These are phyloP conservation scores for Lentinula boryana DNA, from an alignment of 768 basidiomycete species.

Conservation along the genomic window DNA sequence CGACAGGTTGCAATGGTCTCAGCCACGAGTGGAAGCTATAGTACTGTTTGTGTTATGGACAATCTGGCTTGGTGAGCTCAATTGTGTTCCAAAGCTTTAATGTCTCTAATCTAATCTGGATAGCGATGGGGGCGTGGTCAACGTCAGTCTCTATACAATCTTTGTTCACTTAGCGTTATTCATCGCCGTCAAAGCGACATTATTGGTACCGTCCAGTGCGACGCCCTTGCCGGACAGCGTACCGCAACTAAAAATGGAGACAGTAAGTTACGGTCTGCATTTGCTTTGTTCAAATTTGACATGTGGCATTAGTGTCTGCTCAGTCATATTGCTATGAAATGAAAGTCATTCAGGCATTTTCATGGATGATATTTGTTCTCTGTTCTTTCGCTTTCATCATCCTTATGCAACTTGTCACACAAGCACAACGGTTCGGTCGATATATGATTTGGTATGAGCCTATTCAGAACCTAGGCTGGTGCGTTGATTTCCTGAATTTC, in stretches of 20 bases:
- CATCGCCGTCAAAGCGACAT: slow-evolving; percentile 46
- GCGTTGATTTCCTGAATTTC: neutral
- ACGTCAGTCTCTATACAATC: slow-evolving; percentile 35
- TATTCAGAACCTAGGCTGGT: slow-evolving; percentile 24
- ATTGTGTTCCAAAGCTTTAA: neutral
- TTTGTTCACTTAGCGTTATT: neutral
- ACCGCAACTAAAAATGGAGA: slow-evolving; percentile 46
- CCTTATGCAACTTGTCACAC: slow-evolving; percentile 49
- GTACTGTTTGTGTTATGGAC: slow-evolving; percentile 48
- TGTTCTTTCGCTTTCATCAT: slow-evolving; percentile 46
- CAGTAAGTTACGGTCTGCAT: slow-evolving; percentile 28
- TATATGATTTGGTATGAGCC: slow-evolving; percentile 54
- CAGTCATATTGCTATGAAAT: slow-evolving; percentile 68
- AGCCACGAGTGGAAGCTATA: slow-evolving; percentile 57
- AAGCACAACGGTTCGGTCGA: slow-evolving; percentile 49
- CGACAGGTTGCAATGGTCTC: slow-evolving; percentile 61
- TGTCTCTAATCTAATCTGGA: neutral
- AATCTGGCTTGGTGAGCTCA: slow-evolving; percentile 62
- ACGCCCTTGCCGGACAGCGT: slow-evolving; percentile 33
- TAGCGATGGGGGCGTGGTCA: slow-evolving; percentile 75
- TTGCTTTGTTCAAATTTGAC: neutral
- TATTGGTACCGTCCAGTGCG: slow-evolving; percentile 61
- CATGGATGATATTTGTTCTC: slow-evolving; percentile 64
- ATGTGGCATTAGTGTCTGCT: slow-evolving; percentile 38
- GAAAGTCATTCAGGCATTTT: slow-evolving; percentile 74